A percentile compares a stretch with the other conserved stretches of the same genome.
These are phyloP conservation scores for Colletotrichum cordylinicola DNA, from an alignment of 2,329 filamentous ascomycete genomes.

Conservation along the genomic window DNA sequence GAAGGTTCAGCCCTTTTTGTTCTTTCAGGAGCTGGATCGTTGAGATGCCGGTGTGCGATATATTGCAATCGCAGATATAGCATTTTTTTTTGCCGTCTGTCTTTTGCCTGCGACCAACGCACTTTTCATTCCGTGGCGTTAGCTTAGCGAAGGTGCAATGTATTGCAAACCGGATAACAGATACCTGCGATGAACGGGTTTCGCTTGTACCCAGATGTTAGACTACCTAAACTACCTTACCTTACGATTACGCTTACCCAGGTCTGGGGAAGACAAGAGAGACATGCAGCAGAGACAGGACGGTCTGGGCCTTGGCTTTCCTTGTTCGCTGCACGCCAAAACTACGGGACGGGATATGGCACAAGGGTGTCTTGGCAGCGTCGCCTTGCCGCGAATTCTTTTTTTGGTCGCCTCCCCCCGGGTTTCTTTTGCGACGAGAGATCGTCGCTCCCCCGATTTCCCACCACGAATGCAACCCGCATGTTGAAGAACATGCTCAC, in stretches of 20 bases:
- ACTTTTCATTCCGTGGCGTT: background rate
- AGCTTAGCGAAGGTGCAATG: background rate
- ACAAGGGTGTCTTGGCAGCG: background rate
- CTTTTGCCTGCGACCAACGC: background rate
- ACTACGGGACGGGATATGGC: background rate
- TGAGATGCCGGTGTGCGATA: slow-evolving; percentile 6
- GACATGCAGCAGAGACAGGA: background rate
- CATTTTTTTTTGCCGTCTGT: background rate
- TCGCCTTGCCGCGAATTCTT: background rate
- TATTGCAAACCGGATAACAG: background rate
- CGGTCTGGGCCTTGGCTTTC: background rate
- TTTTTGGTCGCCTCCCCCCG: background rate
- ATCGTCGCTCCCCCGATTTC: background rate
- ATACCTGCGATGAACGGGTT: background rate
- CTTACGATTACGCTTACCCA: too few species aligned
- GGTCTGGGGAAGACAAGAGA: background rate
- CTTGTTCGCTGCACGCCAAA: background rate
- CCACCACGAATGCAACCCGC: background rate
- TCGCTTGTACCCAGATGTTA: background rate
- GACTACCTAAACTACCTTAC: background rate
- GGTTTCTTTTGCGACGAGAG: background rate
- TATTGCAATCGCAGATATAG: background rate
- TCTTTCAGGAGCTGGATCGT: background rate
- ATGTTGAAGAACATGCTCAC: background rate
- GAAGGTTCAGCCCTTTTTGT: background rate